Evolutionary conservation across 257 asterid species (phyloP).

Genomic region (Solanum virginianum): DNA sequence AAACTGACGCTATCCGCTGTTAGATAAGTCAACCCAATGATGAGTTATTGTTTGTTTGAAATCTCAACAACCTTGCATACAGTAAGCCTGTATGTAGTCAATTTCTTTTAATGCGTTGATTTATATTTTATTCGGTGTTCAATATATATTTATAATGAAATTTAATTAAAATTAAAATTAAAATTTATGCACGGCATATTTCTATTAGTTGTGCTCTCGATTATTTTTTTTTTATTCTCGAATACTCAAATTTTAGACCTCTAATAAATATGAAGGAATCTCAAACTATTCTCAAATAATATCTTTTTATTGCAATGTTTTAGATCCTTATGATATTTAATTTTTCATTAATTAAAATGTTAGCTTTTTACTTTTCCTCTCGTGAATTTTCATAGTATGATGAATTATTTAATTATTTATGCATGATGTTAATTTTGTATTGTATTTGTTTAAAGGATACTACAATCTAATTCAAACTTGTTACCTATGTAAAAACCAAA

Average conservation of each 20-base stretch:
- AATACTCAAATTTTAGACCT: accelerated
- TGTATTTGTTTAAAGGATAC: background rate
- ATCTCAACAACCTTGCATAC: background rate
- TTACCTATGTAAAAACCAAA: too few relatives aligned
- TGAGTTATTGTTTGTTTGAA: background rate
- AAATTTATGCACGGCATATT: accelerated
- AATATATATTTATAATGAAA: background rate
- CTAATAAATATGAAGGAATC: background rate
- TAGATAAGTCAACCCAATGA: background rate
- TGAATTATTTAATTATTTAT: background rate
- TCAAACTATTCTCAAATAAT: background rate
- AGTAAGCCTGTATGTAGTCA: background rate
- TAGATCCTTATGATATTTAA: background rate
- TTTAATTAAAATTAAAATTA: background rate
- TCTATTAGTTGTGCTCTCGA: accelerated
- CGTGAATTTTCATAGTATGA: background rate
- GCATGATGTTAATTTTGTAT: background rate
- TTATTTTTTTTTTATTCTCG: too few relatives aligned
- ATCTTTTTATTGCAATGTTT: background rate
- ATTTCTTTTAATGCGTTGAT: background rate
- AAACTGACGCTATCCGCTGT: background rate
- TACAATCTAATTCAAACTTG: background rate
- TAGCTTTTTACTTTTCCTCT: background rate
- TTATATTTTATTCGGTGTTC: too few relatives aligned
- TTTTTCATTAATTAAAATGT: background rate